Percentiles rank a stretch among this genome's conserved stretches.
phyloP scores from a whole-genome alignment of 176 grass and related monocot genomes.

The bread wheat (Triticum aestivum) region IWGSC_CS_RefSeq_v2.1 NC_057803.1:102801914-102802413 shows the following conservation, averaged over 20 bases:
- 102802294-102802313: conserved; percentile 69
- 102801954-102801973: conserved; percentile 60
- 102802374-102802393: conserved; percentile 7
- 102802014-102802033: conserved; percentile 25
- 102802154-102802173: conserved; percentile 56
- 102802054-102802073: background rate
- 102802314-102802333: conserved; percentile 81
- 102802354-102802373: conserved; percentile 31
- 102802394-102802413: conserved; percentile 54
- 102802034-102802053: conserved; percentile 15
- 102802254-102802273: conserved; percentile 54
- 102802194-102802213: conserved; percentile 60
- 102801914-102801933: conserved; percentile 49
- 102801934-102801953: conserved; percentile 53
- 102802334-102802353: conserved; percentile 70
- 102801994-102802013: conserved; percentile 40
- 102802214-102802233: conserved; percentile 91
- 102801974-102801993: conserved; percentile 37
- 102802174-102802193: conserved; percentile 79
- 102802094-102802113: background rate
- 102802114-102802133: conserved; percentile 74
- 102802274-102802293: conserved; percentile 69
- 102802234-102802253: conserved; percentile 50
- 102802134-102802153: conserved; percentile 84
- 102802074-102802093: background rate